A percentile compares a stretch with the other conserved stretches of the same genome.
phyloP scores from a whole-genome alignment of 345 rosid species.

The Gossypium ekmanianum region DNA sequence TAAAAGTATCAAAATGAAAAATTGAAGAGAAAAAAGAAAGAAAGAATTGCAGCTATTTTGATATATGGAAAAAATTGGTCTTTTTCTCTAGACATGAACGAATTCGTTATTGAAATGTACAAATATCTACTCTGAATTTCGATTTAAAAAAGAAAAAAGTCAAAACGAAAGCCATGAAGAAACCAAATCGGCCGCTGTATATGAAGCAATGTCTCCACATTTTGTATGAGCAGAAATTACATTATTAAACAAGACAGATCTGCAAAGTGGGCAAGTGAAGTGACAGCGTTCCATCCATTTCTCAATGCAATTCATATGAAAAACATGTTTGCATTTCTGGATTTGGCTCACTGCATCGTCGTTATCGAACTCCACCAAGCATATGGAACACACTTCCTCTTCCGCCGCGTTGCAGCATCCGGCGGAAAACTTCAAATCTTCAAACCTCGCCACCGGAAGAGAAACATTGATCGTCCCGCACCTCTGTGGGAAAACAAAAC shows the following conservation, averaged over 20 bases:
- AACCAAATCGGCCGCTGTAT: not conserved
- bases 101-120: not conserved
- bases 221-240: not conserved
- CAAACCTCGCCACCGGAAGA: constrained; percentile 34
- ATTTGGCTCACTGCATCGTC: constrained; percentile 54
- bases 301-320: constrained; percentile 59
- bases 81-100: no score
- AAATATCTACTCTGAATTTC: not conserved
- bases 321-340: constrained; percentile 55
- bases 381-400: constrained; percentile 52
- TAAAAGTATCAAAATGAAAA: no score
- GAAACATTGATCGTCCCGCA: not conserved
- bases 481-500: constrained; percentile 7
- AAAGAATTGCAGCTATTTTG: no score
- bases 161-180: constrained; percentile 11
- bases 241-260: constrained; percentile 37
- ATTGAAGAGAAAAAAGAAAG: no score
- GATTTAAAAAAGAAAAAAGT: not conserved
- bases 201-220: not conserved
- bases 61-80: no score
- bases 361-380: constrained; percentile 49
- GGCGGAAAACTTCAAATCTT: constrained; percentile 24
- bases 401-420: constrained; percentile 9
- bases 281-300: constrained; percentile 52
- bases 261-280: constrained; percentile 79